A percentile compares a stretch with the other conserved stretches of the same genome.
These are phyloP conservation scores for Pelargonium nanum DNA, from an alignment of 345 rosid genomes.

Conservation along the genomic window DNA sequence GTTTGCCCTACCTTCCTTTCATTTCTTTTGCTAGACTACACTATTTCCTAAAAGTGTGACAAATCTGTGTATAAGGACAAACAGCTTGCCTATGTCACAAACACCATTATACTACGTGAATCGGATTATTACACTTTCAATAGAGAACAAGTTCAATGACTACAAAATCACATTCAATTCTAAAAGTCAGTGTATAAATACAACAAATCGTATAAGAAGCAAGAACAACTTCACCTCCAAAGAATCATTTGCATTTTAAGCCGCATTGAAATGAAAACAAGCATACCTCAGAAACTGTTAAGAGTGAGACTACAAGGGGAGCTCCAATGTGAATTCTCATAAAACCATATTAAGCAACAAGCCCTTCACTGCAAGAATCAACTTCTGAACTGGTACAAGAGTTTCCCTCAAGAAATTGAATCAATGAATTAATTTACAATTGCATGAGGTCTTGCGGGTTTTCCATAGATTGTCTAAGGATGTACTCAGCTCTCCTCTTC, in stretches of 20 bases:
- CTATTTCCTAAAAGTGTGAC: too few species aligned
- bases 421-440: conserved; percentile 30
- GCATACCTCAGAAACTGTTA: background rate
- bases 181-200: background rate
- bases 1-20: too few species aligned
- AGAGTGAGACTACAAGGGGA: background rate
- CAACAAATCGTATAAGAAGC: background rate
- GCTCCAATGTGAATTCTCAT: background rate
- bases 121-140: too few species aligned
- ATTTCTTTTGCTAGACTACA: too few species aligned
- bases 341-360: background rate
- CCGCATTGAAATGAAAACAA: background rate
- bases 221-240: background rate
- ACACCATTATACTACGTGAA: too few species aligned
- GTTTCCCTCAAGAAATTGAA: background rate
- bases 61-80: too few species aligned
- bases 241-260: background rate
- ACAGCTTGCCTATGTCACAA: too few species aligned
- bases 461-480: conserved; percentile 76
- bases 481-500: conserved; percentile 90
- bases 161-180: background rate
- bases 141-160: too few species aligned
- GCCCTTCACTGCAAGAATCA: background rate
- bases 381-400: background rate
- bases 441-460: conserved; percentile 82